Conservation (phyloP, 2,329 filamentous ascomycete species). For the Colletotrichum gloeosporioides region DNA sequence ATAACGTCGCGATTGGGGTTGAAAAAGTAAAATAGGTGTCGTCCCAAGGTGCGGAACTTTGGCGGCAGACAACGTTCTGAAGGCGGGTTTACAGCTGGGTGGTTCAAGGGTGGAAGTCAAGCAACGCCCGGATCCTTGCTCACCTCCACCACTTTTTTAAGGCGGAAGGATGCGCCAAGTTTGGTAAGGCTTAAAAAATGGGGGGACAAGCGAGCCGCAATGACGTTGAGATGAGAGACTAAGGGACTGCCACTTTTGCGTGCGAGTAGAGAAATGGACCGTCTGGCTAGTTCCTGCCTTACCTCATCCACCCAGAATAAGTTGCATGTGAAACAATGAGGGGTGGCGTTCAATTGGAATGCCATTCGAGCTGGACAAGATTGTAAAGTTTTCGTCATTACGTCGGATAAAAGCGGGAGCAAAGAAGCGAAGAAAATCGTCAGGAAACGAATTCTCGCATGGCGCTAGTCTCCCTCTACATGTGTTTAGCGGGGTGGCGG, state of each 20-base stretch:
- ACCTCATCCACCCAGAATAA: not conserved
- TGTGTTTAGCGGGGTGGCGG: not conserved
- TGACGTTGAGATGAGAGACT: constrained; percentile 21
- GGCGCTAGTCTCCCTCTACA: not conserved
- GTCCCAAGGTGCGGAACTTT: not conserved
- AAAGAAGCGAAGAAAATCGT: not conserved
- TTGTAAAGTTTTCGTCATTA: not conserved
- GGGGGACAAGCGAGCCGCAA: not conserved
- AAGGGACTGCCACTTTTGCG: not conserved
- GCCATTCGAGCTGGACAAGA: not conserved
- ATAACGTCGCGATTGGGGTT: not conserved
- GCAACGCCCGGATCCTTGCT: not conserved
- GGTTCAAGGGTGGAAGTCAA: not conserved
- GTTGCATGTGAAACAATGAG: not conserved
- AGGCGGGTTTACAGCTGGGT: not conserved
- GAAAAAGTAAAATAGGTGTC: not conserved
- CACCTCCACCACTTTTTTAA: not conserved
- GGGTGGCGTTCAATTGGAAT: not conserved
- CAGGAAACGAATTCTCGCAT: not conserved
- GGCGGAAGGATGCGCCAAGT: not conserved
- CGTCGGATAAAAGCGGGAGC: not conserved
- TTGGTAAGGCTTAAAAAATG: not conserved
- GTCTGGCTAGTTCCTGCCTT: not conserved
- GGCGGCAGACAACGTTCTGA: not conserved
- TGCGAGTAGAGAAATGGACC: not conserved